These are phyloP conservation scores for Myxozyma melibiosi DNA, from an alignment of 805 yeast genomes.

Conservation along the genomic window DNA sequence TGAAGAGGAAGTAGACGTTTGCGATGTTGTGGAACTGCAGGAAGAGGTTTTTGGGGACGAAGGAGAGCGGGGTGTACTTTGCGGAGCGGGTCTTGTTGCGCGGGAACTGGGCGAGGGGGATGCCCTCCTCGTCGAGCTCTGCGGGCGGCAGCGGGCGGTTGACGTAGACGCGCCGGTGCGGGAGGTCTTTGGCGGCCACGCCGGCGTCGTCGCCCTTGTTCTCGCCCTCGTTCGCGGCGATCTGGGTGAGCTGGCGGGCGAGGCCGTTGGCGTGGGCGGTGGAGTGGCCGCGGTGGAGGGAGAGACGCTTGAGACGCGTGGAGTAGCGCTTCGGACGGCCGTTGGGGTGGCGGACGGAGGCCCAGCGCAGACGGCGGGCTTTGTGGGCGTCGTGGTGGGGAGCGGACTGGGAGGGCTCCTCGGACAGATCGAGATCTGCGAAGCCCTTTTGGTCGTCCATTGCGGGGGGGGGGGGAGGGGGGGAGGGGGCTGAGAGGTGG, in stretches of 20 bases:
- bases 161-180: conserved; percentile 50
- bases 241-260: conserved; percentile 10
- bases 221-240: conserved; percentile 17
- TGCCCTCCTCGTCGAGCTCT: conserved; percentile 54
- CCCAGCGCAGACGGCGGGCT: conserved; percentile 33
- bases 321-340: conserved; percentile 23
- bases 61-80: conserved; percentile 87
- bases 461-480: background rate
- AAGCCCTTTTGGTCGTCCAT: conserved; percentile 5
- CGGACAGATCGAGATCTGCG: background rate
- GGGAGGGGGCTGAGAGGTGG: background rate
- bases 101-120: conserved; percentile 64
- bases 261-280: background rate
- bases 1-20: conserved; percentile 77
- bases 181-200: conserved; percentile 17
- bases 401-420: conserved; percentile 3
- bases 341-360: conserved; percentile 28
- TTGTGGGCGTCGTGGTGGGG: conserved; percentile 2
- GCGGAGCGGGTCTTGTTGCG: conserved; percentile 94
- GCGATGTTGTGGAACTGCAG: conserved; percentile 89
- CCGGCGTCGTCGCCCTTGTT: conserved; percentile 28
- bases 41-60: conserved; percentile 79
- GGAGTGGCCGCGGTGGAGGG: conserved; percentile 16
- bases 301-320: conserved; percentile 28
- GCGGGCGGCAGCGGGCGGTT: conserved; percentile 53